Evolutionary conservation across 352 stramenopile genomes (phyloP).

Genomic region (Blastocystis sp.): DNA sequence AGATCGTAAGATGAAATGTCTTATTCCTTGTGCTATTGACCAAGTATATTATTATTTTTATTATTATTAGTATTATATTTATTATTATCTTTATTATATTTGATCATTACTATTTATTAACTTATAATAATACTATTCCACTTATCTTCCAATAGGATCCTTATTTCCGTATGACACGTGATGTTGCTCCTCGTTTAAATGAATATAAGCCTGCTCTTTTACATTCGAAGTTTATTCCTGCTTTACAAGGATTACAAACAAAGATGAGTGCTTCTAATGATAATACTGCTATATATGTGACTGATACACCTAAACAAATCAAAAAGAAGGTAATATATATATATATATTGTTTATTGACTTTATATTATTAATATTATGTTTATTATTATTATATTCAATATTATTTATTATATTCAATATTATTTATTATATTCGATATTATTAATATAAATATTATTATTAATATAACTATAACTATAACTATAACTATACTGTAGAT

Average conservation of each 20-base stretch:
- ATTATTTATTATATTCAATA: too few relatives aligned
- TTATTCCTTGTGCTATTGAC: conserved; percentile 98
- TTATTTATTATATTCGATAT: too few relatives aligned
- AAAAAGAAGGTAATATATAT: conserved; percentile 51
- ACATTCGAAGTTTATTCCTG: conserved; percentile 99
- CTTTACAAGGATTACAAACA: conserved; percentile 74
- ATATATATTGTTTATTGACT: too few relatives aligned
- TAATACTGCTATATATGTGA: conserved; percentile 95
- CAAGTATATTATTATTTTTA: too few relatives aligned
- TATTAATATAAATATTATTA: conserved; percentile 8
- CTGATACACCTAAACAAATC: conserved; percentile 84
- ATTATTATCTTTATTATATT: too few relatives aligned
- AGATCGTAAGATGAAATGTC: conserved; percentile 67
- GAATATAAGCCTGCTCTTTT: conserved; percentile 85
- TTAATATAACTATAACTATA: too few relatives aligned
- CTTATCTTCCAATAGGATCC: too few relatives aligned
- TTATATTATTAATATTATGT: too few relatives aligned
- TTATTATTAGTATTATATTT: too few relatives aligned
- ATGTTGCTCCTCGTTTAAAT: conserved; percentile 86
- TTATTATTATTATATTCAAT: too few relatives aligned
- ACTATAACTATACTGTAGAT: conserved; percentile 50
- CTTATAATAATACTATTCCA: conserved; percentile 2
- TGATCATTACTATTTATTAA: too few relatives aligned
- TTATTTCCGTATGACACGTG: conserved; percentile 92
- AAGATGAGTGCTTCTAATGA: conserved; percentile 93